These are phyloP conservation scores for Daldinia grandis DNA, from an alignment of 495 filamentous ascomycete genomes.

Conservation along the genomic window DNA sequence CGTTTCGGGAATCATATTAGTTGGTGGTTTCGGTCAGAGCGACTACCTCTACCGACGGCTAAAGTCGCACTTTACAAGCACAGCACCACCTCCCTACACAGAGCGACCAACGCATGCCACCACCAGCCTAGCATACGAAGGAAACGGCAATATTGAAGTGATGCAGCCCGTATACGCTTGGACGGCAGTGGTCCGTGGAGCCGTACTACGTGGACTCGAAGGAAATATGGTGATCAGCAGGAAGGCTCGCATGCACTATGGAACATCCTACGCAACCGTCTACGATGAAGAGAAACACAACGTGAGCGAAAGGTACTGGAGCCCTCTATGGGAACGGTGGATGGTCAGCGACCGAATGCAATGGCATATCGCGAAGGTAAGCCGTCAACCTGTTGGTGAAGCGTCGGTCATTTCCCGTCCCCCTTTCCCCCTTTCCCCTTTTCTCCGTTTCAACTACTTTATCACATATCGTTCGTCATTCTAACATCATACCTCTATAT, in stretches of 20 bases:
- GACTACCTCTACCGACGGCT: constrained; percentile 72
- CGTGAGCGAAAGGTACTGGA: constrained; percentile 75
- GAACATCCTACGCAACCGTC: constrained; percentile 78
- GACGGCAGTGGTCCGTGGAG: constrained; percentile 77
- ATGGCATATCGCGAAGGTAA: constrained; percentile 78
- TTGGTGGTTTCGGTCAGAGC: constrained; percentile 75
- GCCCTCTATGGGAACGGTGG: constrained; percentile 79
- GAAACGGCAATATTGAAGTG: constrained; percentile 67
- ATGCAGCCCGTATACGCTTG: constrained; percentile 81
- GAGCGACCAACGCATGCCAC: constrained; percentile 67
- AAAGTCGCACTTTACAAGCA: constrained; percentile 70
- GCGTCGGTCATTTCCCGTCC: background rate
- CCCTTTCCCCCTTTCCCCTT: background rate
- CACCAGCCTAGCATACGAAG: constrained; percentile 48
- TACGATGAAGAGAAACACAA: constrained; percentile 75
- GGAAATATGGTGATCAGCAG: constrained; percentile 74
- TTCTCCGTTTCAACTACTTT: background rate
- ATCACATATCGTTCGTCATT: constrained; percentile 1
- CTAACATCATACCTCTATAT: constrained; percentile 8
- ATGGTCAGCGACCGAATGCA: constrained; percentile 84
- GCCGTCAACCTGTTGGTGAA: constrained; percentile 17
- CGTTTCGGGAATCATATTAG: constrained; percentile 73
- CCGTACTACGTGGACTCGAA: constrained; percentile 72
- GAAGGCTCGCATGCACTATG: constrained; percentile 75
- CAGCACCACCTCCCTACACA: constrained; percentile 71